Evolutionary conservation across 495 filamentous ascomycete species (phyloP), one percentile per base, ranked within the genome.

Genomic region (Penicillium coprophilum): DNA sequence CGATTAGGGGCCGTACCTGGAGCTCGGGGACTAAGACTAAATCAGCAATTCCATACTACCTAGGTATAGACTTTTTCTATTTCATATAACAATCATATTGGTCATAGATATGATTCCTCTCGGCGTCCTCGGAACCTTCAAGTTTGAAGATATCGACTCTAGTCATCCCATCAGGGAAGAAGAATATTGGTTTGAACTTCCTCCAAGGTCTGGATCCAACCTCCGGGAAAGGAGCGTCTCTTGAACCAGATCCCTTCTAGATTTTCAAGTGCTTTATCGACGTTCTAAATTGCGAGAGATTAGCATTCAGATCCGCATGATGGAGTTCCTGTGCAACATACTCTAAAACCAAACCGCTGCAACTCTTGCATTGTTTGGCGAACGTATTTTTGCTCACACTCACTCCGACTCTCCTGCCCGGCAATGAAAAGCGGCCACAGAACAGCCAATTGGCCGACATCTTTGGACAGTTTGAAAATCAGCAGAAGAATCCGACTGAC

Each of bases 351-450:
- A 54, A 69, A 77, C 2, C 65, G 65, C 40, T 67, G 65, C 30
- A 77, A 56, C 24, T 68, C 66, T 1, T 67, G 51, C 71, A 77
- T 72, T 0, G 69, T 77, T 30, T 72, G 54, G 12, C 69, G 69
- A 38, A 77, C 64, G 50, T 63, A 71, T 44, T 63, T 61, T 41
- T 75, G 73, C 56, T 75, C 67, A 4, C 44, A 9, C 32, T 71
- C 64, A 17, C 69, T 63, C n/a, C 71, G 63, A 6, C 69, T 70
- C 44, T 75, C 71, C 24, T 71, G 71, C 1, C 73, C 73, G 3
- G 71, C 71, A 17, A 73, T 71, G 47, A 71, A 75, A 15, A 76
- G 61, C 12, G 72, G 73, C 73, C 71, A 76, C 4, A 72, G 21
- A 8, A 69, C 52, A 19, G 73, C 73, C 52, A 76, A 46, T 28